Conservation (phyloP, 441 rosid genomes). For the Jatropha multifida region DNA sequence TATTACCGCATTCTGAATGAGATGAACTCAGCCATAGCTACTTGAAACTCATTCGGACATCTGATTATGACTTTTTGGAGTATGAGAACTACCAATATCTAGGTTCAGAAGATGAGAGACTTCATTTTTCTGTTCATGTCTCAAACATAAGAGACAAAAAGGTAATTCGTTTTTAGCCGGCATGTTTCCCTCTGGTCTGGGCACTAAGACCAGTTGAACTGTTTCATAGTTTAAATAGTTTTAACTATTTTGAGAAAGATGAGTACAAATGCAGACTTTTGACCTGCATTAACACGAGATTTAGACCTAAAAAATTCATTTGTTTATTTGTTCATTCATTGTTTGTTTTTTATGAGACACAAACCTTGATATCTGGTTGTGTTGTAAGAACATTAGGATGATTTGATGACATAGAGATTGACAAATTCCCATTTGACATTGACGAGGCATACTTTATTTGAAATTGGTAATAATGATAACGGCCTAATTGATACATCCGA, state of each 20-base stretch:
- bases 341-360: neutral
- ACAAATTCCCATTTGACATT: neutral
- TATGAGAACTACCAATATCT: neutral
- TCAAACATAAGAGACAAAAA: neutral
- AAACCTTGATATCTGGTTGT: neutral
- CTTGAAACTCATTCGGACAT: slow-evolving; percentile 6
- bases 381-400: neutral
- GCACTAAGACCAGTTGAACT: too few species aligned
- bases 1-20: slow-evolving; percentile 62
- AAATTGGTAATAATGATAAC: neutral
- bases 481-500: neutral
- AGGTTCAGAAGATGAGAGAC: neutral
- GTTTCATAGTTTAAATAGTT: neutral
- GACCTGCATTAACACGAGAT: neutral
- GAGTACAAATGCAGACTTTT: neutral
- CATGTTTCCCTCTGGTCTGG: neutral
- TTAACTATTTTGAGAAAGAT: neutral
- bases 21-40: slow-evolving; percentile 45
- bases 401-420: neutral
- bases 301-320: neutral
- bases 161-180: neutral
- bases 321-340: neutral
- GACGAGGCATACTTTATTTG: neutral
- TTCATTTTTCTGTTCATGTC: neutral
- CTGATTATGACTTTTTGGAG: neutral